Evolutionary conservation across 768 basidiomycete species (phyloP).

Genomic region (Roridomyces roridus): DNA sequence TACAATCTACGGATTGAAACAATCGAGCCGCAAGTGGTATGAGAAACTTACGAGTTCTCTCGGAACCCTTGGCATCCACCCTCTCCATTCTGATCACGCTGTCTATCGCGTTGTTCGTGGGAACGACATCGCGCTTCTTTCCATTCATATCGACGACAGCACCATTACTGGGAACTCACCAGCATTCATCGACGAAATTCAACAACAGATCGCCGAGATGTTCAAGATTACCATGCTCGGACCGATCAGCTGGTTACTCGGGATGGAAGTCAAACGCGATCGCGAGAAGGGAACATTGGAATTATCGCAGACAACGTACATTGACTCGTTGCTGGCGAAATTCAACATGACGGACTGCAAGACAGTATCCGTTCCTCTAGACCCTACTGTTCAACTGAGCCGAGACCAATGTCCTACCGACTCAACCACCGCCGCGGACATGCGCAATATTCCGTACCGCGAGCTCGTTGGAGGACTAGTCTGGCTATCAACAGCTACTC

Average conservation of each 20-base stretch:
- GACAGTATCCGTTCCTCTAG: too few relatives aligned
- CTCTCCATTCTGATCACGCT: slow-evolving; percentile 15
- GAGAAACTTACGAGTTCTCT: slow-evolving; percentile 24
- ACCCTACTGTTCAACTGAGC: slow-evolving; percentile 7
- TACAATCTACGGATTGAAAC: too few relatives aligned
- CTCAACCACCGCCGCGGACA: background rate
- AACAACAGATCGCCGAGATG: too few relatives aligned
- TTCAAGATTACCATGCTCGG: slow-evolving; percentile 39
- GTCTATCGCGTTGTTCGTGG: slow-evolving; percentile 13
- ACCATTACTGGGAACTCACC: slow-evolving; percentile 28
- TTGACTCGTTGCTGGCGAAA: slow-evolving; percentile 30
- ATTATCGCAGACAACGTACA: slow-evolving; percentile 36
- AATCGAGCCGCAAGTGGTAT: slow-evolving; percentile 39
- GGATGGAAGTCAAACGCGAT: too few relatives aligned
- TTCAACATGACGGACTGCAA: slow-evolving; percentile 22
- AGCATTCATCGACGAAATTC: too few relatives aligned
- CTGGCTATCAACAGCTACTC: slow-evolving; percentile 5
- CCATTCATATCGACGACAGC: slow-evolving; percentile 42
- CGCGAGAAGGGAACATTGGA: too few relatives aligned
- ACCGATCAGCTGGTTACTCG: slow-evolving; percentile 33
- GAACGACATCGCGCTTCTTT: slow-evolving; percentile 8
- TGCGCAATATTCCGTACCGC: too few relatives aligned
- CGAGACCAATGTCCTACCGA: slow-evolving; percentile 10
- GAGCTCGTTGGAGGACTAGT: slow-evolving; percentile 5
- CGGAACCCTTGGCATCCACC: slow-evolving; percentile 6